phyloP scores from a whole-genome alignment of 495 filamentous ascomycete species.

The Aspergillus indologenus region DNA sequence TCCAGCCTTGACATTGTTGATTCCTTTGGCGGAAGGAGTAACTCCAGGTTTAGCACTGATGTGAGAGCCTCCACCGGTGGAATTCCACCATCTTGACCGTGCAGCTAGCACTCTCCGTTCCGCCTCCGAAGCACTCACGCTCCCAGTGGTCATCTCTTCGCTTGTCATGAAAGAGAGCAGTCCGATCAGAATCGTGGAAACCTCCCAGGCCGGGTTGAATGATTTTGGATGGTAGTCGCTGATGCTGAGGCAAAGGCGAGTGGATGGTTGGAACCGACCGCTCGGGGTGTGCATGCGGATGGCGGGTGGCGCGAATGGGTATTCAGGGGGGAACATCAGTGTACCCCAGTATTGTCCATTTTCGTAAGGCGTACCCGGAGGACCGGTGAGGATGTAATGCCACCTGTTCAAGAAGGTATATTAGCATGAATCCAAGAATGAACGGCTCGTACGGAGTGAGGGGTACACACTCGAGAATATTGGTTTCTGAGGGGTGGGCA shows the following conservation, averaged over 20 bases:
- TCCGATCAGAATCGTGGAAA: conserved; percentile 92
- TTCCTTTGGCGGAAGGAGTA: conserved; percentile 46
- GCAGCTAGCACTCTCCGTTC: conserved; percentile 78
- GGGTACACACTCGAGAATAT: conserved; percentile 76
- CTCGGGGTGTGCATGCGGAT: conserved; percentile 99
- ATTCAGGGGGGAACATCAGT: conserved; percentile 89
- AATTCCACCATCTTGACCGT: conserved; percentile 93
- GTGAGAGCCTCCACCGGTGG: conserved; percentile 86
- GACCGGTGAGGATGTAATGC: conserved; percentile 97
- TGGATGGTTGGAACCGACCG: conserved; percentile 89
- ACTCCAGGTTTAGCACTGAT: conserved; percentile 47
- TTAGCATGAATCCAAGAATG: conserved; percentile 6
- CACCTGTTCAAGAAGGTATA: conserved; percentile 56
- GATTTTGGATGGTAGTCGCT: conserved; percentile 95
- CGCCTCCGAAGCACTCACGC: conserved; percentile 70
- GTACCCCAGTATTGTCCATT: conserved; percentile 98
- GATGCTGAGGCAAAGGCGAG: conserved; percentile 90
- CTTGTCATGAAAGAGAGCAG: conserved; percentile 96
- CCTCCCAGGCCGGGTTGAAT: conserved; percentile 99
- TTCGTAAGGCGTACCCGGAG: conserved; percentile 91
- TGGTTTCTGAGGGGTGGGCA: conserved; percentile 89
- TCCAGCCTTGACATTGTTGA: conserved; percentile 72
- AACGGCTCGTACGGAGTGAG: not conserved
- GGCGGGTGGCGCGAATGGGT: conserved; percentile 94
- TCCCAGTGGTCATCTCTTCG: conserved; percentile 98